Conservation (phyloP, 768 basidiomycete species). For the Lactarius pseudohatsudake region DNA sequence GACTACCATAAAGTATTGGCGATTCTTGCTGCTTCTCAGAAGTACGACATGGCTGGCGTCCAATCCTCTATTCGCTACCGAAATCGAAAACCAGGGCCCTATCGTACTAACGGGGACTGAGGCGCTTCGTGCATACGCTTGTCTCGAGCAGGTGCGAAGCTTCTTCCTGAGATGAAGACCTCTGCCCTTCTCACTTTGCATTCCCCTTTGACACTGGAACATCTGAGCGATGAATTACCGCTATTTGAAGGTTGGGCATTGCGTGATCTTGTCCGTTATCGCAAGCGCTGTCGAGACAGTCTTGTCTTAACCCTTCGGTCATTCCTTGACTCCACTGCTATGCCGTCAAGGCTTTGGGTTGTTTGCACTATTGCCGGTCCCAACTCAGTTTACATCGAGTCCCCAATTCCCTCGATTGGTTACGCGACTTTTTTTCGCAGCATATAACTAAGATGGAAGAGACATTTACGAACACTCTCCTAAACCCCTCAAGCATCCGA, state of each 20-base stretch:
- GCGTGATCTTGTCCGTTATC: neutral
- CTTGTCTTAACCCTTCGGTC: neutral
- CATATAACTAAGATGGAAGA: too few relatives aligned
- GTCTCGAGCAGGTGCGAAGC: neutral
- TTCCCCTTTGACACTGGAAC: neutral
- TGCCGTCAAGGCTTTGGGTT: neutral
- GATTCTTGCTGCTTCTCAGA: conserved; percentile 25
- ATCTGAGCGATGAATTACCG: neutral
- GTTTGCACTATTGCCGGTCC: neutral
- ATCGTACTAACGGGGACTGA: neutral
- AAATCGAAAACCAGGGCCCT: neutral
- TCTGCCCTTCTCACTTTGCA: neutral
- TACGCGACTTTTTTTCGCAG: too few relatives aligned
- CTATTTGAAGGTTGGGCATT: conserved; percentile 5
- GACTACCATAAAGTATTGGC: neutral
- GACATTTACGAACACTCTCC: too few relatives aligned
- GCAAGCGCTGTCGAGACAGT: conserved; percentile 5
- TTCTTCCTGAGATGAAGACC: neutral
- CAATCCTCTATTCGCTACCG: conserved; percentile 1
- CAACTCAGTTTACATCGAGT: too few relatives aligned
- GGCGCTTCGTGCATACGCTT: conserved; percentile 9
- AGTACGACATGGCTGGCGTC: conserved; percentile 30
- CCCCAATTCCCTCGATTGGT: too few relatives aligned
- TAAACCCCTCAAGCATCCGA: too few relatives aligned
- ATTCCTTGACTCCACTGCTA: neutral